phyloP scores from a whole-genome alignment of 202 grass and related monocot species.

The Carex sylvatica region DNA sequence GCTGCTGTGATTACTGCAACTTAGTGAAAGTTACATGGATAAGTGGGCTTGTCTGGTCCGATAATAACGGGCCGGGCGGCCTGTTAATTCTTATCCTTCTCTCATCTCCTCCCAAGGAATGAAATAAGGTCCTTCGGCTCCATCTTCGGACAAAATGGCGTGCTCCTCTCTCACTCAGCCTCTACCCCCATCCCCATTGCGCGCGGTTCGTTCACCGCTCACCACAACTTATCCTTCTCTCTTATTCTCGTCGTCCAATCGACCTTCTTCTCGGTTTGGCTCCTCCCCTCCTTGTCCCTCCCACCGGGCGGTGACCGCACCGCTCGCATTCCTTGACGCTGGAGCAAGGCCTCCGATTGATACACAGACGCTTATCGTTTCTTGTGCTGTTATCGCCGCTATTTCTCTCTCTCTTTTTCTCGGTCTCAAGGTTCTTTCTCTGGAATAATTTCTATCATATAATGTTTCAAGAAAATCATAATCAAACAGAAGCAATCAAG shows the following conservation, averaged over 20 bases:
- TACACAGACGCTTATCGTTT: conserved; percentile 73
- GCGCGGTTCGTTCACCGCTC: conserved; percentile 23
- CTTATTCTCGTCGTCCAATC: background rate
- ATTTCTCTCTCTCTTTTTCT: conserved; percentile 68
- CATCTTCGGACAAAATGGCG: conserved; percentile 41
- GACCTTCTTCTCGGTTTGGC: background rate
- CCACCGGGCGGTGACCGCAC: background rate
- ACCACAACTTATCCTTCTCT: conserved; percentile 14
- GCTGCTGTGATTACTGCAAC: background rate
- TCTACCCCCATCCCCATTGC: conserved; percentile 21
- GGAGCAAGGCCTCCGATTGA: conserved; percentile 46
- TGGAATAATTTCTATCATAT: background rate
- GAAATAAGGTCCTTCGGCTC: background rate
- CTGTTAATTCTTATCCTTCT: background rate
- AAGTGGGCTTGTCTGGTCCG: background rate
- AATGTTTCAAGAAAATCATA: background rate
- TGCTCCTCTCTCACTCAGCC: conserved; percentile 28
- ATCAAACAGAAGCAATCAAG: background rate
- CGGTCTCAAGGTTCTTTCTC: conserved; percentile 59
- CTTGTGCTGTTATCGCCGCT: conserved; percentile 54
- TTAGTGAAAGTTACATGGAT: too few relatives aligned
- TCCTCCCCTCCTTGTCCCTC: background rate
- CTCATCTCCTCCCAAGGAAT: too few relatives aligned
- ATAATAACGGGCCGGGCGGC: background rate
- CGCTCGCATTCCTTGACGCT: conserved; percentile 33